Base-by-base conservation (phyloP, 768 basidiomycete genomes). In the Sporobolomyces roseus region DNA sequence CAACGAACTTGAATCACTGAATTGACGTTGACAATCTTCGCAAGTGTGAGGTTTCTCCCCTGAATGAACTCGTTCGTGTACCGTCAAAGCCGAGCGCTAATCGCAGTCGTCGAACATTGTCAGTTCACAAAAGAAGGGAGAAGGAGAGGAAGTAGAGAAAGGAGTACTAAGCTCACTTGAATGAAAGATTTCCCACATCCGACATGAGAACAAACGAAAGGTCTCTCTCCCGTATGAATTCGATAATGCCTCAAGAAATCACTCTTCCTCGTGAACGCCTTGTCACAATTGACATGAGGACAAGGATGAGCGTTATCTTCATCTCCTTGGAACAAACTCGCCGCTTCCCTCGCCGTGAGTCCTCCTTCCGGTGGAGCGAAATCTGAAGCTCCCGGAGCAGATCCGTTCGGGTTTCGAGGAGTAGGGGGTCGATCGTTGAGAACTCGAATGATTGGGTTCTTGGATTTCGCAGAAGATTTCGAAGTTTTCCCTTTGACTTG, bases 181-280 rank as follows among this genome's bases (percentile, higher is more conserved):
- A 93, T 92, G 75, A 93, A 93, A 4, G 88, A 88, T 81, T 93
- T 93, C 59, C 89, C 89, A 65, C 91, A 93, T 33, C 86, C 86
- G 3, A 46, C 38, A 6, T 89, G 83, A 38, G 82, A 81, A 73
- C 90, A 93, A 17, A 86, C 81, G 78, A 89, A 92, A 4, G 91
- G 91, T 59, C 91, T 83, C 78, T 93, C 91, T 23, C 91, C 91
- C 0, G 91, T 92, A 75, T 93, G 91, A 81, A 92, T 92, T 50
- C 90, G 85, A 82, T 86, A 88, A 77, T 93, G 91, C 32, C 91
- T 85, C 48, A 85, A 83, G 51, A 93, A 83, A 77, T 93, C 91
- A 75, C 90, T 92, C 66, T 87, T 84, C 29, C 91, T 85, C 33
- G 87, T 87, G 77, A 93, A 93, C 14, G 85, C 82, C 81, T 92